Conservation (phyloP, 345 rosid genomes). For the Populus pruinosa region DNA sequence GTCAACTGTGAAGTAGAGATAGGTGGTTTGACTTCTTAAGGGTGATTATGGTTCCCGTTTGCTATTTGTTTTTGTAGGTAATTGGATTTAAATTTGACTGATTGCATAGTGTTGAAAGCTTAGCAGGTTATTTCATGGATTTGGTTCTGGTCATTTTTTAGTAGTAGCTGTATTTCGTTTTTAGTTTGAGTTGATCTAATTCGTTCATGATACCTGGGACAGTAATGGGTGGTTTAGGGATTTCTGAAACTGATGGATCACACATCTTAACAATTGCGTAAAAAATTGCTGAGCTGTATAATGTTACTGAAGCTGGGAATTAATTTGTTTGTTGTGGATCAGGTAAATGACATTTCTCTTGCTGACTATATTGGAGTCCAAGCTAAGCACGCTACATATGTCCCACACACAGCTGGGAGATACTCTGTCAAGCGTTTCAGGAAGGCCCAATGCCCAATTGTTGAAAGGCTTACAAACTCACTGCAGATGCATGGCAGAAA, state of each 20-base stretch:
- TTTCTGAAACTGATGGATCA: neutral
- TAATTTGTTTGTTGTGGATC: neutral
- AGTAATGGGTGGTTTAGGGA: neutral
- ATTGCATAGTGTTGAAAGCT: neutral
- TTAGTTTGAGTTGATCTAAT: neutral
- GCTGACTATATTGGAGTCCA: constrained; percentile 70
- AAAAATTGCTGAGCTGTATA: neutral
- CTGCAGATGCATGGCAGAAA: constrained; percentile 96
- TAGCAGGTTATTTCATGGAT: neutral
- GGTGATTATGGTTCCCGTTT: neutral
- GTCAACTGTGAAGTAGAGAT: neutral
- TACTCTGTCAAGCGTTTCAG: constrained; percentile 92
- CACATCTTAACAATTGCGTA: neutral
- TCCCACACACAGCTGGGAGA: constrained; percentile 94
- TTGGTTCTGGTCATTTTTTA: no score
- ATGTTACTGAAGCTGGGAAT: neutral
- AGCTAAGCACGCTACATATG: constrained; percentile 78
- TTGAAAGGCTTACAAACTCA: constrained; percentile 91
- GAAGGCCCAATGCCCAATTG: constrained; percentile 93
- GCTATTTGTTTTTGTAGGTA: neutral
- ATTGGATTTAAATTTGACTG: neutral
- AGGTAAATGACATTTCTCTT: constrained; percentile 75
- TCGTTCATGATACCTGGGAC: neutral
- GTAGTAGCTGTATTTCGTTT: neutral
- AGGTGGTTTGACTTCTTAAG: neutral